Base-by-base conservation (phyloP, 495 filamentous ascomycete genomes). In the Halenospora varia region DNA sequence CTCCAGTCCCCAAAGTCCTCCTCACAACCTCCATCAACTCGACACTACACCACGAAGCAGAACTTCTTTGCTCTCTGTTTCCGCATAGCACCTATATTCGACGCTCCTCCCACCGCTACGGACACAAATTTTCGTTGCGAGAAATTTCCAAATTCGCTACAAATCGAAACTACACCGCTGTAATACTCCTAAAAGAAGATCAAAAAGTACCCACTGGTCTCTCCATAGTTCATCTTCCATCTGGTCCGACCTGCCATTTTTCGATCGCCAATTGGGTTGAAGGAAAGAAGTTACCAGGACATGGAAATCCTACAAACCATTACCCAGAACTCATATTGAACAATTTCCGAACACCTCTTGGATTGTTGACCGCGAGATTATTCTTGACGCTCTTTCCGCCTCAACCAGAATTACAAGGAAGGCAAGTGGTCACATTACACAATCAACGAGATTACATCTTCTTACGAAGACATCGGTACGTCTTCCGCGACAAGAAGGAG, bases 391-490 rank as follows among this genome's bases (percentile, higher is more conserved):
- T 97, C 40, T 97, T 94, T 74, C 92, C 93, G 0, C 77, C 86
- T 2, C 81, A 84, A 52, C 92, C 94, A 2, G 90, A 98, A 56
- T 72, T 96, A 2, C 74, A 81, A 23, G 93, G 93, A 3, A 74
- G 94, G 17, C 91, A 96, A 61, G 91, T 96, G 0, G 86, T 96
- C 25, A 96, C 92, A 4, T 66, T 96, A 46, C 93, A 97, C 69
- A 96, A 96, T 63, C 93, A 97, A 72, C 86, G 94, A 57, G 93
- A 98, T 71, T 98, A 96, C 71, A 90, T 96, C 61, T 98, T 98
- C 65, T 77, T 97, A 47, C 80, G 94, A 8, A 76, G 93, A 24
- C 91, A 97, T 68, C 78, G 94, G 25, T 98, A 98, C 65, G 80
- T 96, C 2, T 96, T 98, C 74, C 81, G 94, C 0, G 92, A 97